Conservation (phyloP, 2,329 filamentous ascomycete species). For the Diaporthe destruens region DNA sequence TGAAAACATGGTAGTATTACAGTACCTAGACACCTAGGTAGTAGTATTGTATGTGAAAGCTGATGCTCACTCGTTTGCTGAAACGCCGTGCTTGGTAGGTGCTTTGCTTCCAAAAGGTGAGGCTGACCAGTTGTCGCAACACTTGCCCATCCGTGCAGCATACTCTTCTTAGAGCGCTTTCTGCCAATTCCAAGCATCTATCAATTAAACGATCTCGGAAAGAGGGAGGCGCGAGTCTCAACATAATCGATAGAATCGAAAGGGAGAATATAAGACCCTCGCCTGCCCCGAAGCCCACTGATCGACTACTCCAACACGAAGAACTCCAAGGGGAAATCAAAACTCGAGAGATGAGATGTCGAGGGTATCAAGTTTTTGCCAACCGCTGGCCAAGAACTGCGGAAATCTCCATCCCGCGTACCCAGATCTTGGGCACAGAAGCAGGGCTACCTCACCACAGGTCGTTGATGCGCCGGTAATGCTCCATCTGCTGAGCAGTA, state of each 20-base stretch:
- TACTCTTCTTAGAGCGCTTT: neutral
- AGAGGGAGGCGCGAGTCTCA: neutral
- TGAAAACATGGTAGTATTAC: too few species aligned
- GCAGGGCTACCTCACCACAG: neutral
- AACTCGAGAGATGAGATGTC: neutral
- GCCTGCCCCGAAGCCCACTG: neutral
- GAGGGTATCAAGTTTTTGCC: too few species aligned
- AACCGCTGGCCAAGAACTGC: neutral
- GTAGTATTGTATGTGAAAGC: too few species aligned
- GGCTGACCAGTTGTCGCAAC: neutral
- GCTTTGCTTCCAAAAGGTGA: neutral
- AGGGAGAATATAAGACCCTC: neutral
- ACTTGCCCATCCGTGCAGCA: neutral
- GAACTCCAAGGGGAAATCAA: neutral
- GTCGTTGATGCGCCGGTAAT: slow-evolving; percentile 42
- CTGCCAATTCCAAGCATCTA: neutral
- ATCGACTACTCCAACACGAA: neutral
- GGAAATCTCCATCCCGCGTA: neutral
- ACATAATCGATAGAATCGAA: neutral
- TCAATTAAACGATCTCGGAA: neutral
- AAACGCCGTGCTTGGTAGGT: neutral
- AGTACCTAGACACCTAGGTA: too few species aligned
- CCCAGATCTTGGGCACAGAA: neutral
- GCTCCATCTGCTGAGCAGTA: slow-evolving; percentile 37
- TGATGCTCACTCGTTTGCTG: neutral